Evolutionary conservation across 352 stramenopile species (phyloP).

Genomic region (Phytopythium delawarense): DNA sequence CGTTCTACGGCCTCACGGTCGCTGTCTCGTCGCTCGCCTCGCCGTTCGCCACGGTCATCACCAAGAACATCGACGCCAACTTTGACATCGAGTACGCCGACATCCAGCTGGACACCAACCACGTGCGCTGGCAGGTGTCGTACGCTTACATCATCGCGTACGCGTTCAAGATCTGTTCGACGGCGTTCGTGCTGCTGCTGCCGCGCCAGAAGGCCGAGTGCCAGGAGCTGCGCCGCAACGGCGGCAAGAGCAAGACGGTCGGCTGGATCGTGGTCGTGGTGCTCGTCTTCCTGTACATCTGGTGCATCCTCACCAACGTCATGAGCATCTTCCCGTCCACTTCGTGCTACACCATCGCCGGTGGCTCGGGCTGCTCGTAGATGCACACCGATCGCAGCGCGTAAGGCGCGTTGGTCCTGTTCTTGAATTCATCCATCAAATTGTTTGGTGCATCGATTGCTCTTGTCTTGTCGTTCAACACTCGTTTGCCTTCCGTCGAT

Average conservation of each 20-base stretch:
- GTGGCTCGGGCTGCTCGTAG: slow-evolving; percentile 28
- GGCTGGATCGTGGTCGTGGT: slow-evolving; percentile 31
- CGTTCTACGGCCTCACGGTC: slow-evolving; percentile 53
- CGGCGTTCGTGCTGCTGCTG: slow-evolving; percentile 33
- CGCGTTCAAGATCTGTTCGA: slow-evolving; percentile 32
- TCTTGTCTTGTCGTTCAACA: too few relatives aligned
- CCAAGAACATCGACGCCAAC: slow-evolving; percentile 48
- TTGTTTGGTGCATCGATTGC: background rate
- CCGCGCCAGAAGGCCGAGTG: slow-evolving; percentile 42
- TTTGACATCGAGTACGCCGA: slow-evolving; percentile 35
- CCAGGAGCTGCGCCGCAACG: slow-evolving; percentile 33
- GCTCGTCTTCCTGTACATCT: slow-evolving; percentile 34
- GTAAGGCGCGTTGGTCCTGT: background rate
- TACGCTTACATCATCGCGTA: slow-evolving; percentile 39
- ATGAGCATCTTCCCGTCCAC: slow-evolving; percentile 48
- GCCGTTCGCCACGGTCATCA: slow-evolving; percentile 44
- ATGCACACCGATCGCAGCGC: background rate
- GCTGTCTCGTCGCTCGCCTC: slow-evolving; percentile 42
- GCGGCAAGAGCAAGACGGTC: slow-evolving; percentile 33
- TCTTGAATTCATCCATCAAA: background rate
- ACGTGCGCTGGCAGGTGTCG: slow-evolving; percentile 28
- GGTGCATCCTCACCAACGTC: slow-evolving; percentile 49
- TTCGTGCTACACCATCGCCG: slow-evolving; percentile 37
- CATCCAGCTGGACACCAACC: slow-evolving; percentile 29
- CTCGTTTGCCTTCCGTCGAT: background rate